Base-by-base conservation (phyloP, 1,284 basidiomycete genomes). In the Puccinia polysora region DNA sequence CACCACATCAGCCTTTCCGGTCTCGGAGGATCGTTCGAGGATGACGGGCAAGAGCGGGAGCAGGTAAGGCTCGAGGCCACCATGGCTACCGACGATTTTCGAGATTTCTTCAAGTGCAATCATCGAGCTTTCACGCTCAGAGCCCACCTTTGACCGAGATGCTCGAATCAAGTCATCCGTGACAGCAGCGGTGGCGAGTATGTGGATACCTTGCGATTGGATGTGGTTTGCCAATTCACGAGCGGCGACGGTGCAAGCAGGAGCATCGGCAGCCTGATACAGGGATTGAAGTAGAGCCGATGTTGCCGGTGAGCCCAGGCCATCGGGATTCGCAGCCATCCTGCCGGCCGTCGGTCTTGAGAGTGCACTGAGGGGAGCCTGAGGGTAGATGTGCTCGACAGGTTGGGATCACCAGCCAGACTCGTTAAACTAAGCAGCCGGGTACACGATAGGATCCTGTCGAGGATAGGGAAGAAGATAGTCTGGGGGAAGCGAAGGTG, bases 11-110 rank as follows among this genome's bases (percentile, higher is more conserved):
- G 76, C 76, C 75, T 79, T 79, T 74, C 91, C 91, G 81, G 97
- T 97, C 81, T 98, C 95, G 84, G 91, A 89, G 80, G 90, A 88
- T 56, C 94, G 84, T 75, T 92, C 90, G 78, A 92, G 88, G 55
- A 97, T 81, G 64, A 86, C 80, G 12, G 90, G 85, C 59, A 98
- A 85, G 25, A 88, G 87, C 4, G 88, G 84, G 20, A 97, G 83
- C 38, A 97, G 84, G 75, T 91, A 83, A n/a, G 92, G 91, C 73
- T 88, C 91, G 62, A 84, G 83, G 40, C 93, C 85, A 47, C 88
- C 83, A 60, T 87, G 84, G 68, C 83, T 84, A 53, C 88, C 86
- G 18, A 93, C 81, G 8, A 91, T 89, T 74, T 76, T 75, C 53
- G 78, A 79, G 74, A 81, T 75, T 69, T 79, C 77, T 18, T 78